Conservation (phyloP, 1,284 basidiomycete genomes). For the Apiotrichum brassicae region DNA sequence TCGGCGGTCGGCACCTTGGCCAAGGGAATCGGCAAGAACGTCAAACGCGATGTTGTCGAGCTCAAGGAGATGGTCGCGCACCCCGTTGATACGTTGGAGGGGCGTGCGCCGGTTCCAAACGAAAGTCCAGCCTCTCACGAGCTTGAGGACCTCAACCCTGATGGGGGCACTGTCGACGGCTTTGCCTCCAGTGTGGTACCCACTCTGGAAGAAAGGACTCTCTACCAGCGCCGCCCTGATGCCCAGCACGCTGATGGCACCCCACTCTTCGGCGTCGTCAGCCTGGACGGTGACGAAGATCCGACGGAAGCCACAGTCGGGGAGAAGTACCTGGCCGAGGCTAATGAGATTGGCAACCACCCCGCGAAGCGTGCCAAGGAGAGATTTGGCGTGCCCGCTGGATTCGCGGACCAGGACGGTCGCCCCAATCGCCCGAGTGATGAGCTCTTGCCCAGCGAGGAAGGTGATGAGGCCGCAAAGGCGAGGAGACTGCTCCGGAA, state of each 20-base stretch:
- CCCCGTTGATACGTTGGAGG: conserved; percentile 19
- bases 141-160: conserved; percentile 54
- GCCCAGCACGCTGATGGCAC: conserved; percentile 42
- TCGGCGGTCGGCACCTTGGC: conserved; percentile 33
- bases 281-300: background rate
- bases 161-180: conserved; percentile 49
- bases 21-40: conserved; percentile 43
- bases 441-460: conserved; percentile 41
- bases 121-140: conserved; percentile 49
- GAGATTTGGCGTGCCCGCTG: conserved; percentile 53
- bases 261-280: conserved; percentile 32
- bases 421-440: conserved; percentile 19
- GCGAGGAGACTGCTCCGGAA: conserved; percentile 55
- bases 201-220: conserved; percentile 63
- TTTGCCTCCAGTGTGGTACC: conserved; percentile 64
- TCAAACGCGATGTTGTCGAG: conserved; percentile 42
- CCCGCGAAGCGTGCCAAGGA: conserved; percentile 23
- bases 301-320: conserved; percentile 23
- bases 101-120: conserved; percentile 23
- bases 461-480: conserved; percentile 50
- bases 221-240: conserved; percentile 49
- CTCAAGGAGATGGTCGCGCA: conserved; percentile 51
- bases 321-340: no score
- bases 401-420: conserved; percentile 44
- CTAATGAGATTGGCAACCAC: conserved; percentile 9